Base-by-base conservation (phyloP, 75 land plant species). In the Gnetum montanum region DNA sequence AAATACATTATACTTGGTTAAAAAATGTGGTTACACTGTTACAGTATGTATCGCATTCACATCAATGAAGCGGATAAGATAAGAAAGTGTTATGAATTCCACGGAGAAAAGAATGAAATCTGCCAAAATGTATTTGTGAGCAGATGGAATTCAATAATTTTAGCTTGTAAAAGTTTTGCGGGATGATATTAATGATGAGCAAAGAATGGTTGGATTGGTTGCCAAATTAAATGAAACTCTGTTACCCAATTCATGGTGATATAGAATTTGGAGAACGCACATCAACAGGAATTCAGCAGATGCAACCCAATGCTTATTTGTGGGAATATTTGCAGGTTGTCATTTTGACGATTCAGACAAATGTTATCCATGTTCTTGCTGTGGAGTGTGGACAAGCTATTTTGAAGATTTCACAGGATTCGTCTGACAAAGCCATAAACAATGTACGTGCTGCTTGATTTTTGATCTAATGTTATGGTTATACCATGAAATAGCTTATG, bases 101-200 rank as follows among this genome's bases (percentile, higher is more conserved):
- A 73, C 37, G 76, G 76, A 19, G 68, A 62, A 43, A 75, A 73
- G 35, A 63, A 40, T 30, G 43, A 71, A 31, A 71, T 73, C 28
- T 44, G 70, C 23, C 62, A 71, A 8, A 52, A 71, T n/a, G 70
- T 75, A 4, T 70, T 73, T 22, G 76, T 73, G 8, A 31, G 69
- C 26, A 67, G 50, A 25, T 4, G 71, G 11, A 69, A 69, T 54
- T 66, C 57, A 23, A 49, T 22, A 23, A 46, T 69, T 16, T 34
- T 69, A n/a, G 24, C 68, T 1, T 31, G 59, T 11, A 68, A 64
- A 64, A 68, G 71, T 37, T n/a, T 20, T 68, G 31, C 65, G 71
- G 71, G 10, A 18, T 28, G 45, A 28, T 5, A 44, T 68, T 18
- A 15, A 64, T 22, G 43, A 28, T 3, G 64, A 18, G 26, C 38